Evolutionary conservation across 2,329 filamentous ascomycete genomes (phyloP), one percentile per base, ranked within the genome.

Genomic region (Nigrograna mackinnonii): DNA sequence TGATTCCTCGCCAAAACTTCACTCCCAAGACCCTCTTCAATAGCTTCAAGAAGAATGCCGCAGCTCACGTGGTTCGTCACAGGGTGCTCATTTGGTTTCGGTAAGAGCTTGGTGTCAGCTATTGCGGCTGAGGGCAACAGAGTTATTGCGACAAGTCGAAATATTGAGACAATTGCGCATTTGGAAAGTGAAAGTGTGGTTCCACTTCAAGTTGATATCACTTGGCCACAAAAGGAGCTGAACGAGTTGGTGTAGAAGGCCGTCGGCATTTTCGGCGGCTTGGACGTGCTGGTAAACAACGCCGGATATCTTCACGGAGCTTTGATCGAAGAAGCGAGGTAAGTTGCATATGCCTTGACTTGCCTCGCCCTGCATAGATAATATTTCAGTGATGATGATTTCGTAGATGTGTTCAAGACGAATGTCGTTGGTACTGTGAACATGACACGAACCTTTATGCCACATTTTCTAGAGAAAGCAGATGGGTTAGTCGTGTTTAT

Each of bases 81-180:
- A 9, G 79, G 76, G 18, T 71, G 71, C 34, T 77, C 76, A 16
- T 77, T 72, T 14, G 78, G 79, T 37, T 75, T 82, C 44, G 79
- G 79, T 5, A 62, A 65, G 4, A 59, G 66, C 5, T 73, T 80
- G 19, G 71, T 72, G 21, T 54, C 68, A 20, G 53, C 64, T 9
- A 73, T 77, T 2, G 66, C 81, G 4, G 55, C 61, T 2, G 67
- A 69, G 20, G 76, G 76, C 20, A 73, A 82, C 56, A 68, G 61
- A 1, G 78, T 79, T 45, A 64, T 80, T 31, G 79, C 78, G 2
- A 78, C 76, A 0, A 72, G 77, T 2, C 75, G 78, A 22, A 49
- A 47, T 38, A 22, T 67, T 1, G 54, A 64, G 3, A 66, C 66
- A 19, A 63, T 78, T 21, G 59, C 64, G 11, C 62, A 71, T n/a